A percentile compares a stretch with the other conserved stretches of the same genome.
Conservation (phyloP, 2,329 filamentous ascomycete genomes). For the Xylaria sp. region DNA sequence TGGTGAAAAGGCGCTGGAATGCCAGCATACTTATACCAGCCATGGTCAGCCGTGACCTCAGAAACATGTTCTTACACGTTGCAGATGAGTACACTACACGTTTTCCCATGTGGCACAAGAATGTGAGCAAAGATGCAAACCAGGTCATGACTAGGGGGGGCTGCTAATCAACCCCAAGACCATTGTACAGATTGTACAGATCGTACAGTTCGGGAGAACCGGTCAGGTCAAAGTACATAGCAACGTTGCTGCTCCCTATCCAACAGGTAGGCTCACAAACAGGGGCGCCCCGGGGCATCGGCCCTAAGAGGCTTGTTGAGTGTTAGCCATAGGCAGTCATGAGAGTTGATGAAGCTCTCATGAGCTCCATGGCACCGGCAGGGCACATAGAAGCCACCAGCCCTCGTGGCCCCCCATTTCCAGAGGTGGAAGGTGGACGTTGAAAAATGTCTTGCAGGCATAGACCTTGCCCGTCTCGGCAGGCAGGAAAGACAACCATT, state of each 20-base stretch:
- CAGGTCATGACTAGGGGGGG: slow-evolving; percentile 13
- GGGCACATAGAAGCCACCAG: slow-evolving; percentile 15
- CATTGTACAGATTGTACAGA: too few relatives aligned
- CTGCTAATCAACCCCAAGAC: slow-evolving; percentile 6
- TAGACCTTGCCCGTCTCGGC: slow-evolving; percentile 24
- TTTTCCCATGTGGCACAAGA: slow-evolving; percentile 29
- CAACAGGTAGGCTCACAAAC: slow-evolving; percentile 13
- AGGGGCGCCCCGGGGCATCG: slow-evolving; percentile 15
- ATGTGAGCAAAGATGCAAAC: slow-evolving; percentile 14
- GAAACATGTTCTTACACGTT: slow-evolving; percentile 7
- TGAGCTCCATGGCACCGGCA: slow-evolving; percentile 16
- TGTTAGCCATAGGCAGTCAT: slow-evolving; percentile 20
- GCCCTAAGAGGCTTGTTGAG: slow-evolving; percentile 8
- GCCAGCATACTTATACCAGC: slow-evolving; percentile 18
- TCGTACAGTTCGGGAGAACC: too few relatives aligned
- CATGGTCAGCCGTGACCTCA: neutral
- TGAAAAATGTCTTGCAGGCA: slow-evolving; percentile 30
- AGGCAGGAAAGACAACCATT: slow-evolving; percentile 27
- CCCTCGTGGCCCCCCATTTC: slow-evolving; percentile 31
- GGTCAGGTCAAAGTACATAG: slow-evolving; percentile 22
- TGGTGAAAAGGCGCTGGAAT: slow-evolving; percentile 8
- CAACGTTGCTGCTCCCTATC: slow-evolving; percentile 33
- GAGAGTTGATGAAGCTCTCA: slow-evolving; percentile 23
- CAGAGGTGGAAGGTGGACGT: slow-evolving; percentile 34
- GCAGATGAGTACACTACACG: slow-evolving; percentile 7